A percentile compares a stretch with the other conserved stretches of the same genome.
Conservation (phyloP, 2,329 filamentous ascomycete species). For the Lachnellula hyalina region DNA sequence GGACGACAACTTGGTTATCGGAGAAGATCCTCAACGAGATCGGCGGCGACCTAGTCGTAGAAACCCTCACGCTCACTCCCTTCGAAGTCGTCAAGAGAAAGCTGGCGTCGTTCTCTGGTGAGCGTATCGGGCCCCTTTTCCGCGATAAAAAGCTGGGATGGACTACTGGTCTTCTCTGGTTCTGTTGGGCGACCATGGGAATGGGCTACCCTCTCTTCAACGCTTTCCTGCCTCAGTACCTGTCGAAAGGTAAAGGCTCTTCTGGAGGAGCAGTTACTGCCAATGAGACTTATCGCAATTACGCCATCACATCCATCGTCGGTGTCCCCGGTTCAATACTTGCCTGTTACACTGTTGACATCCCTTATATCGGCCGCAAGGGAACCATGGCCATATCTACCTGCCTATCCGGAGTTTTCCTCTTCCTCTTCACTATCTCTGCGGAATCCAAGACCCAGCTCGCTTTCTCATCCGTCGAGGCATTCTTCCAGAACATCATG, state of each 20-base stretch:
- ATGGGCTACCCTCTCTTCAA: conserved; percentile 89
- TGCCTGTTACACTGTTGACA: conserved; percentile 66
- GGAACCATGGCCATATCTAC: conserved; percentile 67
- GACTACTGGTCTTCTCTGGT: conserved; percentile 60
- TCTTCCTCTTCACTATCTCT: conserved; percentile 61
- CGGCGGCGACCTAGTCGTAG: conserved; percentile 33
- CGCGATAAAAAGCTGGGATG: conserved; percentile 45
- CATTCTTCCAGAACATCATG: conserved; percentile 72
- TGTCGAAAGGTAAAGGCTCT: conserved; percentile 50
- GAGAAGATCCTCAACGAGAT: conserved; percentile 60
- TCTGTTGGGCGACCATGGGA: conserved; percentile 76
- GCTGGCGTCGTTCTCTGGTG: conserved; percentile 60
- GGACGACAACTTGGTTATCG: conserved; percentile 67
- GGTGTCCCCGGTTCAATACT: conserved; percentile 74
- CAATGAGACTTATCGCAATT: conserved; percentile 65
- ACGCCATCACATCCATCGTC: conserved; percentile 71
- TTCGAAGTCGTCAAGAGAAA: conserved; percentile 34
- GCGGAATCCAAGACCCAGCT: conserved; percentile 54
- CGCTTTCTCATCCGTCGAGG: conserved; percentile 60
- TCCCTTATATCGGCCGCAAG: conserved; percentile 61
- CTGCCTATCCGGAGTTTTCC: conserved; percentile 61
- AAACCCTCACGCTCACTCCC: conserved; percentile 10
- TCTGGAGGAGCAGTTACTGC: conserved; percentile 34
- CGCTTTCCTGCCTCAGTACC: conserved; percentile 82
- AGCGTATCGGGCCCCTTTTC: conserved; percentile 64